These are phyloP conservation scores for Leishmania lainsoni DNA, from an alignment of 208 protist species.

Conservation along the genomic window DNA sequence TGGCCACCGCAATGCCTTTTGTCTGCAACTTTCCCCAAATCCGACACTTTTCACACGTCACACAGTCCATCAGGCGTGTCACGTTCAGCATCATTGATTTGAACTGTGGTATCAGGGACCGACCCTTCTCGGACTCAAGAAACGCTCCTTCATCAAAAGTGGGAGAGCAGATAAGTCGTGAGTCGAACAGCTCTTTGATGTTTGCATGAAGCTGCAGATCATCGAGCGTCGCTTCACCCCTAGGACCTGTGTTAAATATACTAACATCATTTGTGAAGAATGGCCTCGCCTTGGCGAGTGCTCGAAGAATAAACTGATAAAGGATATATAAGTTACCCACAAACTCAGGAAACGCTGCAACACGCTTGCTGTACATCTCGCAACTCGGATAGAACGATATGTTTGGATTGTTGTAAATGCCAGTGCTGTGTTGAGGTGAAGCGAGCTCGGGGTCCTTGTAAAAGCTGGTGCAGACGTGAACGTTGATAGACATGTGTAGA, in stretches of 20 bases:
- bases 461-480: conserved; percentile 87
- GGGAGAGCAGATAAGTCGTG: conserved; percentile 54
- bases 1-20: conserved; percentile 82
- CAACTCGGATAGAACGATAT: conserved; percentile 90
- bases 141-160: conserved; percentile 89
- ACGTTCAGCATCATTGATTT: conserved; percentile 81
- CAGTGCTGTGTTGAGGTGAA: conserved; percentile 53
- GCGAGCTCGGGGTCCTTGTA: conserved; percentile 65
- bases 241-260: conserved; percentile 56
- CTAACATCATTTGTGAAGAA: conserved; percentile 53
- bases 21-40: conserved; percentile 91
- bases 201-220: conserved; percentile 52
- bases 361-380: conserved; percentile 66
- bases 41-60: conserved; percentile 93
- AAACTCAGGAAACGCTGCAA: conserved; percentile 62
- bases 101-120: conserved; percentile 71
- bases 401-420: conserved; percentile 76
- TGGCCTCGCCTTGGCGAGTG: conserved; percentile 72
- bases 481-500: conserved; percentile 87
- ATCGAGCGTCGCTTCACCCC: conserved; percentile 40
- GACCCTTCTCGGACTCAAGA: conserved; percentile 60
- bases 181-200: conserved; percentile 65
- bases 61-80: conserved; percentile 90
- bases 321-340: conserved; percentile 88
- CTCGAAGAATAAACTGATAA: conserved; percentile 88